phyloP scores from a whole-genome alignment of 176 grass and related monocot genomes.

The Avena atlantica region DNA sequence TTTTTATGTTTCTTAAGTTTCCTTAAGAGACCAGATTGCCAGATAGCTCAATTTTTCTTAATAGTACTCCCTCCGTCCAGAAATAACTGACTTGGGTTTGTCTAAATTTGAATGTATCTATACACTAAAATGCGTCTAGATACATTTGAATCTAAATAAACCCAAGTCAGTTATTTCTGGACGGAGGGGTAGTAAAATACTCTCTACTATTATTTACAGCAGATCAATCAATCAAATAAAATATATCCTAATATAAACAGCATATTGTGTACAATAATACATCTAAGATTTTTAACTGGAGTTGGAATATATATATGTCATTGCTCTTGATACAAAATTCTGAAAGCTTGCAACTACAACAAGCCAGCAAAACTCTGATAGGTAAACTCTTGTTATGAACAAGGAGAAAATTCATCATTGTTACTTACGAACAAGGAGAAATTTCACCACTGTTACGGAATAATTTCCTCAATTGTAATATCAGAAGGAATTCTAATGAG shows the following conservation, averaged over 20 bases:
- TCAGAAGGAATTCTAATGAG: constrained; percentile 12
- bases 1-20: not conserved
- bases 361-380: constrained; percentile 8
- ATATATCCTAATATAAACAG: constrained; percentile 19
- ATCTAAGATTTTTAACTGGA: constrained; percentile 28
- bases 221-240: constrained; percentile 15
- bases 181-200: not conserved
- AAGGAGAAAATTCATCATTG: not conserved
- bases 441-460: constrained; percentile 20
- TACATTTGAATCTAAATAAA: too few species aligned
- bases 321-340: constrained; percentile 29
- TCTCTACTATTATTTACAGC: not conserved
- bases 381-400: constrained; percentile 13
- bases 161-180: too few species aligned
- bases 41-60: not conserved
- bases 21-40: not conserved
- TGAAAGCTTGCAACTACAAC: constrained; percentile 15
- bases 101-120: too few species aligned
- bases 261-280: constrained; percentile 6
- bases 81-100: too few species aligned
- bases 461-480: constrained; percentile 31
- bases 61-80: not conserved
- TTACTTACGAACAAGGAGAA: not conserved
- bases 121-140: too few species aligned
- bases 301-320: not conserved